Evolutionary conservation across 2,329 filamentous ascomycete genomes (phyloP), one percentile per base, ranked within the genome.

Genomic region (Rutstroemia sp.): DNA sequence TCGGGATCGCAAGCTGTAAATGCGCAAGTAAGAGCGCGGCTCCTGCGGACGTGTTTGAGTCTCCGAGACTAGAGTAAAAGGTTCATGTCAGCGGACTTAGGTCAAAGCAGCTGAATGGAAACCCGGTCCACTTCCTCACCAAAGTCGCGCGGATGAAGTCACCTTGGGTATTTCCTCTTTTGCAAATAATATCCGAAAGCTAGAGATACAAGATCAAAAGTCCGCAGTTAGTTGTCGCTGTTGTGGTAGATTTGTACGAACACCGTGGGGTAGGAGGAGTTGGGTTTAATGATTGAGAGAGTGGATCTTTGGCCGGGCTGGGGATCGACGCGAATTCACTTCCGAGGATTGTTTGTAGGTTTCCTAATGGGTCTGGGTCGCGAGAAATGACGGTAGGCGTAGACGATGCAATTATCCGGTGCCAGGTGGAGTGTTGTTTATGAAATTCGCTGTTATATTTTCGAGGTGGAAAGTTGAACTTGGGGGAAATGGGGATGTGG

Each of bases 11-110:
- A 23, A 53, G 21, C 37, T 18, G 34, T 16, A n/a, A 45, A 23
- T 46, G 53, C 46, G 46, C 46, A 50, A 44, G 46, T 37, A 42
- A 55, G 53, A 55, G 53, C 46, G 53, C 53, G 47, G 25, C 53
- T 55, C 53, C 50, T 25, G 14, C 14, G 25, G 19, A 49, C 21
- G 38, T 5, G 12, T 34, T 14, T 38, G 47, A 44, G 34, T 44
- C 23, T 38, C 37, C 53, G 46, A 50, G 14, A 41, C 41, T 44
- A 42, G 37, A 10, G 9, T 2, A 37, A 42, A 18, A 23, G n/a
- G 42, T 21, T 18, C 10, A 42, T 38, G 46, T 55, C 25, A 55
- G 53, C 46, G 37, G 50, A 42, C 27, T 54, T 18, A 27, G 9
- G 39, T 44, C 25, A 38, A 44, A 39, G 42, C 16, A 39, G 19